Base-by-base conservation (phyloP, 2,329 filamentous ascomycete genomes). In the Scedosporium aurantiacum region DNA sequence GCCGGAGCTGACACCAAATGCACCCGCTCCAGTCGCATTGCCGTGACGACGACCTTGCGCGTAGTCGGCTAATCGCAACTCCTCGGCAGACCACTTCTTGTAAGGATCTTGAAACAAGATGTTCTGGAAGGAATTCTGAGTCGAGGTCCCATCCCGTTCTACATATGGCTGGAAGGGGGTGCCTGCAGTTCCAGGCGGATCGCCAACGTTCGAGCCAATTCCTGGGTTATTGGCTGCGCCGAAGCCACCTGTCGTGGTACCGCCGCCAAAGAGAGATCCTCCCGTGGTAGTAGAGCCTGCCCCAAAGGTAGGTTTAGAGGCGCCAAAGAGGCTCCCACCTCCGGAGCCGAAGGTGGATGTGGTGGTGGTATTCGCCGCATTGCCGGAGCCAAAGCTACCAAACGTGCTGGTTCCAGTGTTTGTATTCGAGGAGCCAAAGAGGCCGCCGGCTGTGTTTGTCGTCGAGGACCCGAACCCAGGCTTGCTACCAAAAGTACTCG, bases 31-130 rank as follows among this genome's bases (percentile, higher is more conserved):
- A 64, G 88, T 90, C 50, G 83, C 82, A 73, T 93, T 96, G 40
- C 92, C 94, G 71, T 84, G 90, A 60, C 88, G 87, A 63, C 92
- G 86, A 58, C 92, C 92, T 73, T 92, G 89, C 63, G 87, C 83
- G 72, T 99, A 99, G 73, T 99, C 94, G 55, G 85, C 90, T 64
- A 96, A 74, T 69, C 90, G 82, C 60, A 94, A 75, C 72, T 94
- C 88, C 68, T 90, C 94, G n/a, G 90, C 84, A 8, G 93, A 97
- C 78, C 88, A 97, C 71, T 94, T 95, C 72, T 86, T 87, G 76
- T 93, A 95, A 1, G 88, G 83, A 25, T 87, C 85, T 75, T 89
- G 87, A 72, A 93, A 91, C 23, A 87, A 77, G 62, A 95, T 84
- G 67, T 86, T 93, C 73, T 94, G 90, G 72, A 88, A 95, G 3